A percentile compares a stretch with the other conserved stretches of the same genome.
Conservation (phyloP, 805 yeast species). For the Saturnispora quitensis region DNA sequence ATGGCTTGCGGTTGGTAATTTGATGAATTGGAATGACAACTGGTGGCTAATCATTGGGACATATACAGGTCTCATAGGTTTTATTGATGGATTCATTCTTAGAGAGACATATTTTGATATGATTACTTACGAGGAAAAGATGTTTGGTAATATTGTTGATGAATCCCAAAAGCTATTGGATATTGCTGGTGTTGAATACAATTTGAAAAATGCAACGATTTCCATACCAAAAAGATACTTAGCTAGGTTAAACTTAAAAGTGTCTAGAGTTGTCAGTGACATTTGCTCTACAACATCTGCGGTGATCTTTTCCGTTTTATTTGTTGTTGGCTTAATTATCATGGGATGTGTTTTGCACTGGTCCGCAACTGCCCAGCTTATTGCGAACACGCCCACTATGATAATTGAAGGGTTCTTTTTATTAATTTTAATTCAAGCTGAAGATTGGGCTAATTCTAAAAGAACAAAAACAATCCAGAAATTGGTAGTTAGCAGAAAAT, state of each 20-base stretch:
- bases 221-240: conserved; percentile 5
- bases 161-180: conserved; percentile 28
- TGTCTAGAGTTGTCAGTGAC: conserved; percentile 20
- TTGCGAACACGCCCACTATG: conserved; percentile 36
- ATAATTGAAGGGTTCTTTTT: conserved; percentile 35
- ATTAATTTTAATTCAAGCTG: conserved; percentile 32
- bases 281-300: conserved; percentile 28
- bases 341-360: conserved; percentile 29
- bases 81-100: conserved; percentile 34
- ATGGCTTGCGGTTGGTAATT: conserved; percentile 32
- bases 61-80: conserved; percentile 36
- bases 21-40: conserved; percentile 29
- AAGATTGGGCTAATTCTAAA: conserved; percentile 21
- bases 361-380: conserved; percentile 33
- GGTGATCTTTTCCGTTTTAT: conserved; percentile 22
- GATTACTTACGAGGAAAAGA: conserved; percentile 15
- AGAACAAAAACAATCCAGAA: conserved; percentile 9
- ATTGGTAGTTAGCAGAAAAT: conserved; percentile 9
- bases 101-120: conserved; percentile 30
- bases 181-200: conserved; percentile 16
- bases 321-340: conserved; percentile 25
- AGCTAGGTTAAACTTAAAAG: conserved; percentile 5
- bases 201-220: neutral
- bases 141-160: conserved; percentile 22
- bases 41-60: conserved; percentile 43